Percentiles rank a stretch among this genome's conserved stretches.
These are phyloP conservation scores for Erucastrum elatum DNA, from an alignment of 345 rosid species.

Conservation along the genomic window DNA sequence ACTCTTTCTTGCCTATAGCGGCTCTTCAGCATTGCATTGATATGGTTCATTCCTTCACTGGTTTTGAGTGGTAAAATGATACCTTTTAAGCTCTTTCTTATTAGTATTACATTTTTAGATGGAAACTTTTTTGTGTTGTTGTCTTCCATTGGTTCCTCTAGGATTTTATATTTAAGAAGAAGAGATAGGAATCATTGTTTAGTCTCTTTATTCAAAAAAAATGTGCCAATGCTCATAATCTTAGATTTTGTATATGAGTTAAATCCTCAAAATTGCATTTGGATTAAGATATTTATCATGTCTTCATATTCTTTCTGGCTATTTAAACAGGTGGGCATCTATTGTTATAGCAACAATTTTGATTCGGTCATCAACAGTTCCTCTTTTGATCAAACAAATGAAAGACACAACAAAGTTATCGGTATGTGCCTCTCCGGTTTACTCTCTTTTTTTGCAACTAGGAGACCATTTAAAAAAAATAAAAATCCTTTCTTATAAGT, in stretches of 20 bases:
- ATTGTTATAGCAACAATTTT: conserved; percentile 64
- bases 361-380: conserved; percentile 66
- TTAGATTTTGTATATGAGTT: background rate
- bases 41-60: conserved; percentile 61
- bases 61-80: conserved; percentile 53
- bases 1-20: conserved; percentile 61
- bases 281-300: background rate
- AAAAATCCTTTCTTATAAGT: too few relatives aligned
- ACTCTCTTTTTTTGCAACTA: background rate
- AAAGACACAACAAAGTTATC: conserved; percentile 72
- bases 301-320: conserved; percentile 5
- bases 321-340: conserved; percentile 77
- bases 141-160: background rate
- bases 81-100: background rate
- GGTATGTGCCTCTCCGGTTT: conserved; percentile 43
- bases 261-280: background rate
- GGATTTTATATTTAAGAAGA: too few relatives aligned
- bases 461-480: background rate
- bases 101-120: background rate
- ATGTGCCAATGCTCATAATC: background rate
- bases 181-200: too few relatives aligned
- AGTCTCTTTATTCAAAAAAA: too few relatives aligned
- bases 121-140: background rate
- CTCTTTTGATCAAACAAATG: conserved; percentile 70
- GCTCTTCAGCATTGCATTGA: conserved; percentile 69